Evolutionary conservation across 805 yeast genomes (phyloP).

Genomic region (Candida anglica): DNA sequence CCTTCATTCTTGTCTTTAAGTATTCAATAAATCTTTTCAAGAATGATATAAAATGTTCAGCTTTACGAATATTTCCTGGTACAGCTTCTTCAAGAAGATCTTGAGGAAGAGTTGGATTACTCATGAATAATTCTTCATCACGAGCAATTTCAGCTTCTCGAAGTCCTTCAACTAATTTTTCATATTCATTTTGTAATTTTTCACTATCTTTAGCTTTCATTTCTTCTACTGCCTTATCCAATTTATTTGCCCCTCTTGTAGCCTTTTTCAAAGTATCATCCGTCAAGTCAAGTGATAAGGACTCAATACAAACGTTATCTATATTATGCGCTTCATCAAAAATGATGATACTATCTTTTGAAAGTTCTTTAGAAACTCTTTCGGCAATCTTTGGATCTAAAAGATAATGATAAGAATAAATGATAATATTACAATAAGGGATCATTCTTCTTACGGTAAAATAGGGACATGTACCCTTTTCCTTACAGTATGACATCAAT

Average conservation of each 20-base stretch:
- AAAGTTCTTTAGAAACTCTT: constrained; percentile 85
- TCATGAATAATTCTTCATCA: constrained; percentile 66
- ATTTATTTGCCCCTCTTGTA: constrained; percentile 75
- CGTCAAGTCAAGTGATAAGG: constrained; percentile 85
- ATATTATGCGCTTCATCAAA: constrained; percentile 99
- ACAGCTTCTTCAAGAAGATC: constrained; percentile 89
- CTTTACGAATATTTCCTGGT: constrained; percentile 96
- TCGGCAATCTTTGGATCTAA: constrained; percentile 97
- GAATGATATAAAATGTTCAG: constrained; percentile 94
- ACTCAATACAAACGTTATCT: constrained; percentile 97
- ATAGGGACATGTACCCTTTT: constrained; percentile 86
- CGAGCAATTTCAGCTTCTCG: constrained; percentile 71
- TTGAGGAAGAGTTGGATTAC: constrained; percentile 81
- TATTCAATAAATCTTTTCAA: constrained; percentile 91
- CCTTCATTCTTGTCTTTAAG: constrained; percentile 95
- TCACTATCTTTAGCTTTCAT: constrained; percentile 80
- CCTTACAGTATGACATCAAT: constrained; percentile 70
- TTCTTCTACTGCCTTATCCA: constrained; percentile 78
- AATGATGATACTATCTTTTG: constrained; percentile 89
- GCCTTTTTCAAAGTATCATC: constrained; percentile 87
- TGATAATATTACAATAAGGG: constrained; percentile 86
- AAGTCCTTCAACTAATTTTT: constrained; percentile 83
- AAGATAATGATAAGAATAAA: constrained; percentile 93
- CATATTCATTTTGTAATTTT: constrained; percentile 85
- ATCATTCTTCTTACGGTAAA: constrained; percentile 98